phyloP scores from a whole-genome alignment of 257 asterid species.

The Nicotiana otophora region DNA sequence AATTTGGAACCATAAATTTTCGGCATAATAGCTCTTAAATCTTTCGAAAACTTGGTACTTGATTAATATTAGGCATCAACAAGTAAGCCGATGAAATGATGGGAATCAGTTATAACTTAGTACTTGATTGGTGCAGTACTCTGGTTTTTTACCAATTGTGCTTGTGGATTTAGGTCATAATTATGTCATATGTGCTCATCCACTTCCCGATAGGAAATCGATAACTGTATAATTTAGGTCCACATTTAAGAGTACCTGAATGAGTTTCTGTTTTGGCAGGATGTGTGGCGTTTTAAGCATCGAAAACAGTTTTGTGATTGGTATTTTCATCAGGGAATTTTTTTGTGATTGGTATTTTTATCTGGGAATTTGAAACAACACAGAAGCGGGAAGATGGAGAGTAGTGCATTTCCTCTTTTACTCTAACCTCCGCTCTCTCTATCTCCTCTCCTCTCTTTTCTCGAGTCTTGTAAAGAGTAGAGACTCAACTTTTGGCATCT shows the following conservation, averaged over 20 bases:
- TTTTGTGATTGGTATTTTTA: too few species aligned
- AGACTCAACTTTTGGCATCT: not conserved
- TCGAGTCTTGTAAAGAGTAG: not conserved
- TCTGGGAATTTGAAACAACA: not conserved
- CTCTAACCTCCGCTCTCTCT: not conserved
- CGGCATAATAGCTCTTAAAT: too few species aligned
- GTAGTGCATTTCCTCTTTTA: not conserved
- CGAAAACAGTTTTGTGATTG: too few species aligned
- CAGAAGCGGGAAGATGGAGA: not conserved
- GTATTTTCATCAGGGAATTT: too few species aligned
- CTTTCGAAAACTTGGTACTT: too few species aligned
- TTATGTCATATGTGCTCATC: not conserved
- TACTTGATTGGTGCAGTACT: not conserved
- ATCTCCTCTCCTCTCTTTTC: not conserved
- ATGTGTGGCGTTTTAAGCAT: too few species aligned
- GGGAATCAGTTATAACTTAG: too few species aligned
- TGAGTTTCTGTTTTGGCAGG: too few species aligned
- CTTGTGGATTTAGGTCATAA: not conserved
- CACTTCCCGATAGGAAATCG: not conserved
- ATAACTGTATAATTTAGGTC: too few species aligned
- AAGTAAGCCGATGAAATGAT: not conserved
- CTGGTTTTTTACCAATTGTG: not conserved
- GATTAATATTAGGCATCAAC: not conserved
- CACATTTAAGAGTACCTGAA: too few species aligned
- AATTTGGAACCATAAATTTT: too few species aligned